Evolutionary conservation across 2,329 filamentous ascomycete species (phyloP).

Genomic region (Aspergillus fructus): DNA sequence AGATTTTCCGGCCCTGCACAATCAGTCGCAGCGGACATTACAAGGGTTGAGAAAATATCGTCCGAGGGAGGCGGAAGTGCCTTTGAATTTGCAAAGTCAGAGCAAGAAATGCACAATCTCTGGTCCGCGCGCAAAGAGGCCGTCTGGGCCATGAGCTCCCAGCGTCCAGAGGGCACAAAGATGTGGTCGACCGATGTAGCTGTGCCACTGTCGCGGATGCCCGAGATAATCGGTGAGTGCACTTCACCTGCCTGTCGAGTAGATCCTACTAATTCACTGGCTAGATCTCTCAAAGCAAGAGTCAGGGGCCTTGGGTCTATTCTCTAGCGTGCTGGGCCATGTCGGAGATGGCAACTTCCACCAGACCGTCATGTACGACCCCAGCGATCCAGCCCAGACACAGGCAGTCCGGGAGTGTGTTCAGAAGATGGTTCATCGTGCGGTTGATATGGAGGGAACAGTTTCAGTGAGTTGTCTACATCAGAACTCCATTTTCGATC

Average conservation of each 20-base stretch:
- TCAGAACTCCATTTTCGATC: background rate
- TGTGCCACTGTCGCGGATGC: conserved; percentile 58
- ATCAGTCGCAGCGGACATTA: conserved; percentile 74
- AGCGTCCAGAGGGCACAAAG: conserved; percentile 57
- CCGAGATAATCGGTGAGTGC: conserved; percentile 59
- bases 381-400: conserved; percentile 64
- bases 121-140: conserved; percentile 59
- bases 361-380: conserved; percentile 84
- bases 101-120: conserved; percentile 54
- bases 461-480: conserved; percentile 58
- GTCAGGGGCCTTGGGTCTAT: background rate
- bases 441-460: conserved; percentile 89
- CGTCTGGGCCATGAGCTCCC: conserved; percentile 57
- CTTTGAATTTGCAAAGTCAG: conserved; percentile 57
- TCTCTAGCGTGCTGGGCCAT: conserved; percentile 8
- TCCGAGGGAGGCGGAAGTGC: conserved; percentile 70
- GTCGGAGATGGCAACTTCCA: background rate
- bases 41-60: conserved; percentile 62
- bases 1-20: conserved; percentile 70
- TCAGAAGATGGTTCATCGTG: conserved; percentile 81
- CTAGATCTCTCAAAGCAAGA: conserved; percentile 50
- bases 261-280: conserved; percentile 59
- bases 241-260: background rate
- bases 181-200: conserved; percentile 64
- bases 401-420: conserved; percentile 59